Base-by-base conservation (phyloP, 2,329 filamentous ascomycete genomes). In the Botrytis elliptica region DNA sequence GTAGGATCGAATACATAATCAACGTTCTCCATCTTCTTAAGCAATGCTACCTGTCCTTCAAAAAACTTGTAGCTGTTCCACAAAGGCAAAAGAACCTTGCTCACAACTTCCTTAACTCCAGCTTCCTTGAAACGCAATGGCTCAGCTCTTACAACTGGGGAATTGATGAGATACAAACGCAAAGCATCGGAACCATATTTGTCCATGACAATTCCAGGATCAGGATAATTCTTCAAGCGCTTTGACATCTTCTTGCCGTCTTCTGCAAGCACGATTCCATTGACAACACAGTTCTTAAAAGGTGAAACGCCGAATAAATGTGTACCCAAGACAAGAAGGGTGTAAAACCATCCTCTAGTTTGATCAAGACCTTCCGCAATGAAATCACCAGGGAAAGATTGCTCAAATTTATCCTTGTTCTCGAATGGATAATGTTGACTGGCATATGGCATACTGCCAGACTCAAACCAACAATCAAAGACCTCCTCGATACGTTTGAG, bases 221-320 rank as follows among this genome's bases (percentile, higher is more conserved):
- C 94, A 0, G 95, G 95, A 82, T 97, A 98, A 83, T 98, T 98
- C 85, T 98, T 97, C 74, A 97, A 86, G 71, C 95, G 90, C 84
- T 98, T 98, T 10, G 94, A 97, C 95, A 98, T 98, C 86, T 98
- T 98, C 86, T 97, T 98, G 73, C 95, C 95, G 80, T 97, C 94
- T 81, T 97, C 94, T 0, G 95, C 95, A 59, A 98, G 87, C 7
- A 98, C 94, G 76, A 97, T 96, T 68, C 95, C 95, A 81, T 97
- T 98, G 75, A 97, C 94, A n/a, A 98, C 93, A 79, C 94, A 97
- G 82, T 97, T 98, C 84, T 96, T 91, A 87, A 97, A 98, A 0
- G 95, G 94, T 3, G 94, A 89, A 52, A 90, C 88, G 62, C 92
- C 92, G 79, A 96, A 97, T 6, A 98, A 87, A 81, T 97, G 93